Evolutionary conservation across 1,284 basidiomycete genomes (phyloP).

Genomic region (Gymnopus androsaceus): DNA sequence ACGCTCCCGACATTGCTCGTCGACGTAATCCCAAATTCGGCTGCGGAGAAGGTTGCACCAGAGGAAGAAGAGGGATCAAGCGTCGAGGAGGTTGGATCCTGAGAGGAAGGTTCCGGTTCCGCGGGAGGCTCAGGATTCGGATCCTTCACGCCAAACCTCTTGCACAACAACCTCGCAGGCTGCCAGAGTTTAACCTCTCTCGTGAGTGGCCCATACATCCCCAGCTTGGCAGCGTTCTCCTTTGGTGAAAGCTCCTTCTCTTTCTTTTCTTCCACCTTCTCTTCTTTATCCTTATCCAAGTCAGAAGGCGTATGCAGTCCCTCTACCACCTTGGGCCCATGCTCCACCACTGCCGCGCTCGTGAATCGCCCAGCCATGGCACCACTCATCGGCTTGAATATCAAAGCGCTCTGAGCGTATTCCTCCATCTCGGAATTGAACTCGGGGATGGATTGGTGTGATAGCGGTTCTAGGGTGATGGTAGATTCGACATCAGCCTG

Average conservation of each 20-base stretch:
- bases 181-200: slow-evolving; percentile 76
- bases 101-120: neutral
- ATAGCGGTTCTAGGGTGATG: slow-evolving; percentile 49
- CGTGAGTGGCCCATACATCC: slow-evolving; percentile 88
- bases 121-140: slow-evolving; percentile 51
- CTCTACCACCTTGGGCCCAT: slow-evolving; percentile 66
- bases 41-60: neutral
- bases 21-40: neutral
- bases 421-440: slow-evolving; percentile 84
- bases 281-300: slow-evolving; percentile 37
- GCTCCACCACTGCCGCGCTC: slow-evolving; percentile 66
- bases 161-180: slow-evolving; percentile 84
- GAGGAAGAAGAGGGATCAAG: neutral
- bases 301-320: slow-evolving; percentile 71
- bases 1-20: neutral
- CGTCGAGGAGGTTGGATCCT: neutral
- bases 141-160: slow-evolving; percentile 92
- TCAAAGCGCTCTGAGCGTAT: slow-evolving; percentile 83
- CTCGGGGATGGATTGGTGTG: slow-evolving; percentile 63
- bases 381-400: slow-evolving; percentile 91
- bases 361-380: slow-evolving; percentile 95
- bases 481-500: slow-evolving; percentile 50
- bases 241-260: slow-evolving; percentile 69
- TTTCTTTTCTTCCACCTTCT: slow-evolving; percentile 49
- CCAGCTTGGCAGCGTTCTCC: slow-evolving; percentile 78